Conservation (phyloP, 169 alveolate genomes). For the Plasmodium knowlesi region DNA sequence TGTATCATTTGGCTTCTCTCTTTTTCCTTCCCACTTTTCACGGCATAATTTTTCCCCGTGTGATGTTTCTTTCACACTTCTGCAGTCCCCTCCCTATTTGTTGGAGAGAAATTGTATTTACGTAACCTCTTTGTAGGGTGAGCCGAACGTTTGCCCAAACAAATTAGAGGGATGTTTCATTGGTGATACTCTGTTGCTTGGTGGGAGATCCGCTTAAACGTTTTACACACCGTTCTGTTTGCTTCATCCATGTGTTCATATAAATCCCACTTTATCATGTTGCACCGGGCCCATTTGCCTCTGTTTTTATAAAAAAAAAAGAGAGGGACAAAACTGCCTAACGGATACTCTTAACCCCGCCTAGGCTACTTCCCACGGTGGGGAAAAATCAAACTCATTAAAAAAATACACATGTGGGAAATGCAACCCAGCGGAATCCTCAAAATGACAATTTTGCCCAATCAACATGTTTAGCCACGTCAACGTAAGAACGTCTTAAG, state of each 20-base stretch:
- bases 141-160: background rate
- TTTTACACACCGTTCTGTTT: background rate
- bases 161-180: background rate
- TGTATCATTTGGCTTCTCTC: background rate
- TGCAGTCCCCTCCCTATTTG: background rate
- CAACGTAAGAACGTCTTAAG: background rate
- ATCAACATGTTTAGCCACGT: background rate
- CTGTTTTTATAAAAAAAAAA: background rate
- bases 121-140: background rate
- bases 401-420: background rate
- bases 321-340: background rate
- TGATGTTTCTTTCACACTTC: background rate
- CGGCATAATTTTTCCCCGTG: background rate
- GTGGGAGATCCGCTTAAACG: background rate
- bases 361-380: background rate
- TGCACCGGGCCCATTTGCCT: background rate
- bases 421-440: background rate
- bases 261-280: background rate
- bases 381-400: background rate
- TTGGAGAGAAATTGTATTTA: background rate
- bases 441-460: background rate
- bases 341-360: background rate
- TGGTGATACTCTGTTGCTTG: background rate
- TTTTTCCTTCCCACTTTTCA: background rate
- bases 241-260: background rate